A percentile compares a stretch with the other conserved stretches of the same genome.
Evolutionary conservation across 2,329 filamentous ascomycete genomes (phyloP).

Genomic region (Fusarium luffae): DNA sequence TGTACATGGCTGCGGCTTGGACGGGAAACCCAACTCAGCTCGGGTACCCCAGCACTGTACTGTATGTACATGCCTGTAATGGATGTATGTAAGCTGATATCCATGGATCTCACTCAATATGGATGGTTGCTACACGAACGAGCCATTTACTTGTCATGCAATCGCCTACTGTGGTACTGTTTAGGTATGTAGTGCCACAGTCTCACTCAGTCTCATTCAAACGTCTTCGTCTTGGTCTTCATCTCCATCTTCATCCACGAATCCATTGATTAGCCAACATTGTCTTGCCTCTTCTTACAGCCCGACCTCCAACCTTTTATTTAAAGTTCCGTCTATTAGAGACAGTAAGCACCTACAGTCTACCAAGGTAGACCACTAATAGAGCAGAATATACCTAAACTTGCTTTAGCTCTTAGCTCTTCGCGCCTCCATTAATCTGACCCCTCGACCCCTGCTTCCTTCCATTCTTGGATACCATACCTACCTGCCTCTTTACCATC

Average conservation of each 20-base stretch:
- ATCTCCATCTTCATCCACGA: background rate
- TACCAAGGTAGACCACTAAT: background rate
- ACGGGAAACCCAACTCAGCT: background rate
- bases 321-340: conserved; percentile 8
- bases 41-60: background rate
- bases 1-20: conserved; percentile 7
- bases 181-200: background rate
- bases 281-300: background rate
- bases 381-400: conserved; percentile 6
- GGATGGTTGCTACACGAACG: background rate
- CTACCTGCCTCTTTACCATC: conserved; percentile 7
- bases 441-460: conserved; percentile 23
- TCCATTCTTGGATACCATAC: conserved; percentile 15
- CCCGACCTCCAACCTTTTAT: conserved; percentile 17
- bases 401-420: conserved; percentile 26
- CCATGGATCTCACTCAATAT: background rate
- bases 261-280: background rate
- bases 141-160: background rate
- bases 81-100: background rate
- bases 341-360: background rate
- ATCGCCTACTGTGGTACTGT: background rate
- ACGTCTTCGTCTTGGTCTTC: background rate
- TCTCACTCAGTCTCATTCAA: background rate
- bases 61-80: background rate
- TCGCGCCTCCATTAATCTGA: conserved; percentile 8